Conservation (phyloP, 106 monocot species). For the Xerophyta viscosa region DNA sequence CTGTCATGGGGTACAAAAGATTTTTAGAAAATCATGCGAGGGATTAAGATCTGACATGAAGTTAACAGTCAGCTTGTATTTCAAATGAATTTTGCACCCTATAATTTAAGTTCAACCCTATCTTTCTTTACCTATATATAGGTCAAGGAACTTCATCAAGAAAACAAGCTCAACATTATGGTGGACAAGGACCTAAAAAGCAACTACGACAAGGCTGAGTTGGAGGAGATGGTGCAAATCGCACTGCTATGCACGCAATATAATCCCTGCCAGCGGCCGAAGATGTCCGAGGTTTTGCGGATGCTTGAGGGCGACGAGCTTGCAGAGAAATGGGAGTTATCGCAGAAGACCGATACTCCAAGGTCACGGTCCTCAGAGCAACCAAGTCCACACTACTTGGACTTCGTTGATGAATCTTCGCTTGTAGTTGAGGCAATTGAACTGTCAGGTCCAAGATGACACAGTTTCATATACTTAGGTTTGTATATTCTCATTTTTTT, state of each 20-base stretch:
- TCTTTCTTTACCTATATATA: too few relatives aligned
- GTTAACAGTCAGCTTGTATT: too few relatives aligned
- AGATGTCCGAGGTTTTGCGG: constrained; percentile 87
- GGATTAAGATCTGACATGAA: too few relatives aligned
- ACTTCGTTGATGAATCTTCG: constrained; percentile 61
- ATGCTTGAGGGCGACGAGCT: constrained; percentile 97
- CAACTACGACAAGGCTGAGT: constrained; percentile 59
- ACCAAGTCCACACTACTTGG: constrained; percentile 39
- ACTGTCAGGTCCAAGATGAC: constrained; percentile 94
- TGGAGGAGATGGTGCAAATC: constrained; percentile 93
- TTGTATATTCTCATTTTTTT: background rate
- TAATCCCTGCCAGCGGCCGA: constrained; percentile 76
- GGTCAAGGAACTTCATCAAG: constrained; percentile 89
- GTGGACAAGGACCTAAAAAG: constrained; percentile 84
- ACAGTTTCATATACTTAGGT: background rate
- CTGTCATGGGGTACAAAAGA: too few relatives aligned
- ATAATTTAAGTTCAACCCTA: too few relatives aligned
- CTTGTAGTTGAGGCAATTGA: constrained; percentile 75
- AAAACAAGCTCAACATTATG: constrained; percentile 56
- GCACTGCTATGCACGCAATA: constrained; percentile 87
- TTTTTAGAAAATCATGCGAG: too few relatives aligned
- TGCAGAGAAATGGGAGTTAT: constrained; percentile 87
- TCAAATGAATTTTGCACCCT: too few relatives aligned
- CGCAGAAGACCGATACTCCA: constrained; percentile 44
- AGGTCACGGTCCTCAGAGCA: constrained; percentile 41